Evolutionary conservation across 129 eudicot genomes (phyloP).

Genomic region (Scalesia atractyloides): DNA sequence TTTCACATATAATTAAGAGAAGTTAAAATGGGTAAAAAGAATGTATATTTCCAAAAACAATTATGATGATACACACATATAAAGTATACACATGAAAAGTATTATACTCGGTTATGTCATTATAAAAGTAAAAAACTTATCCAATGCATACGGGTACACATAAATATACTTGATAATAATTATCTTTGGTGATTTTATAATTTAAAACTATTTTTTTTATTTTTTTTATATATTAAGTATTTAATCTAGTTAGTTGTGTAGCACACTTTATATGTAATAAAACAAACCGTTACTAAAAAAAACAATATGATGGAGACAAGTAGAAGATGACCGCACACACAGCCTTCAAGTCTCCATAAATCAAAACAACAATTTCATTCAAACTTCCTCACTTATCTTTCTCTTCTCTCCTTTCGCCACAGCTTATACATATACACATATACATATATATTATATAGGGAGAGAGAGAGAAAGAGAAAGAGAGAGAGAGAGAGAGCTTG

Average conservation of each 20-base stretch:
- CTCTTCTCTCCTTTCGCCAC: not conserved
- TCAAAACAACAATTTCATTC: conserved; percentile 11
- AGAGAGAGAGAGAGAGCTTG: conserved; percentile 14
- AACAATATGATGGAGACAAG: not conserved
- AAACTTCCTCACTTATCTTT: conserved; percentile 22
- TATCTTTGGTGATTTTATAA: too few relatives aligned
- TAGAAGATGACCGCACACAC: conserved; percentile 16
- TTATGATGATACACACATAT: too few relatives aligned
- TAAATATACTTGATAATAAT: too few relatives aligned
- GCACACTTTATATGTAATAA: not conserved
- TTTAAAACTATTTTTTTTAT: not conserved
- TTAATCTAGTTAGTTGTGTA: too few relatives aligned
- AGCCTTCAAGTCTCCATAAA: conserved; percentile 9
- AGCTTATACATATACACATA: not conserved
- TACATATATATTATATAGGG: not conserved
- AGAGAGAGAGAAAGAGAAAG: not conserved
- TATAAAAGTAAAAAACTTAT: too few relatives aligned
- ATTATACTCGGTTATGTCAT: too few relatives aligned
- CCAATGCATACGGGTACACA: too few relatives aligned
- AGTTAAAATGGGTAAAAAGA: too few relatives aligned
- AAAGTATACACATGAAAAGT: too few relatives aligned
- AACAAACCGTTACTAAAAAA: not conserved
- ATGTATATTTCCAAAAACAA: too few relatives aligned
- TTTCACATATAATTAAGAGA: too few relatives aligned
- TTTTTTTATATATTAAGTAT: too few relatives aligned